Conservation (phyloP, 2,329 filamentous ascomycete genomes). For the Thielaviopsis musarum region DNA sequence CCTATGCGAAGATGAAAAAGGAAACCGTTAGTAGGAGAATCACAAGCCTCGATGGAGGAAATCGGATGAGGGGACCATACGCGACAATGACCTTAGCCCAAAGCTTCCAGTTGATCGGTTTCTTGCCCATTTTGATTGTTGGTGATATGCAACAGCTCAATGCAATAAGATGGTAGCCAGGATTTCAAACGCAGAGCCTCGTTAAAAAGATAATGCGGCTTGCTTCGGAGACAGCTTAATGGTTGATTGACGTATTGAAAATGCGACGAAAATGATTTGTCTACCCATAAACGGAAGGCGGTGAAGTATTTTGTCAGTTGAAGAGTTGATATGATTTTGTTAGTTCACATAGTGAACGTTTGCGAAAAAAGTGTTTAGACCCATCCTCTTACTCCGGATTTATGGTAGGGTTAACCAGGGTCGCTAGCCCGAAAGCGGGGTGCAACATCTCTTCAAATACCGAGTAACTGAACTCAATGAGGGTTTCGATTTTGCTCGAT, state of each 20-base stretch:
- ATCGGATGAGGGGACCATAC: constrained; percentile 30
- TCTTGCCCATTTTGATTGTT: constrained; percentile 8
- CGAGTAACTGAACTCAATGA: too few relatives aligned
- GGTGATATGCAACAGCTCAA: too few relatives aligned
- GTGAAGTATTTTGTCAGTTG: background rate
- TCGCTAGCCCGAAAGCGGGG: too few relatives aligned
- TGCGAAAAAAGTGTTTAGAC: too few relatives aligned
- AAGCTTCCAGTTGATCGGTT: constrained; percentile 26
- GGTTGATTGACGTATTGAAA: background rate
- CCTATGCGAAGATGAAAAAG: constrained; percentile 27
- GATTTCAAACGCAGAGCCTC: too few relatives aligned
- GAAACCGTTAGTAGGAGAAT: constrained; percentile 2
- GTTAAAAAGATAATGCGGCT: background rate
- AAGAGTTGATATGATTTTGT: too few relatives aligned
- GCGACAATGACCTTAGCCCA: constrained; percentile 54
- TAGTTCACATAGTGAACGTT: too few relatives aligned
- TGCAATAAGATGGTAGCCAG: too few relatives aligned
- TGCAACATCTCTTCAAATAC: too few relatives aligned
- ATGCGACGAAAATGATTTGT: constrained; percentile 11
- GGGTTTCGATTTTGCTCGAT: too few relatives aligned
- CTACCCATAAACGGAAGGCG: background rate
- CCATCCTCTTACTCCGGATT: too few relatives aligned
- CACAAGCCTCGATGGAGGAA: constrained; percentile 4
- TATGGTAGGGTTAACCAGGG: too few relatives aligned
- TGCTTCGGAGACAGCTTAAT: background rate